phyloP scores from a whole-genome alignment of 257 asterid species.

The Ligustrum vulgare region DNA sequence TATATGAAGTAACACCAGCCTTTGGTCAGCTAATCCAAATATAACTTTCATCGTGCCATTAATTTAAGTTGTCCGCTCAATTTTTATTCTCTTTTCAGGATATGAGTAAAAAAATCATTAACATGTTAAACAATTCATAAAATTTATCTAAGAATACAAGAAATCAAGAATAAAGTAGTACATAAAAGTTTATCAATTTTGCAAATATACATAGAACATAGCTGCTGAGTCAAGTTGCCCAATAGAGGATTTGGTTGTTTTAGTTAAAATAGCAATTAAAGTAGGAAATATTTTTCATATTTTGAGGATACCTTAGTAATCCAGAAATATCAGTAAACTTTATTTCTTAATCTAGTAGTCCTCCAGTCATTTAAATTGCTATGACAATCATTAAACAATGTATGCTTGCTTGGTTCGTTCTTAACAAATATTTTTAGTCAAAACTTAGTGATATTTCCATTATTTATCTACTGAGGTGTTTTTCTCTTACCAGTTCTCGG shows the following conservation, averaged over 20 bases:
- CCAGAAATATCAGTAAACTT: not conserved
- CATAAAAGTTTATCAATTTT: conserved; percentile 10
- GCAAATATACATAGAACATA: not conserved
- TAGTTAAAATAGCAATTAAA: not conserved
- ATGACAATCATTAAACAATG: not conserved
- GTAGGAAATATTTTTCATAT: not conserved
- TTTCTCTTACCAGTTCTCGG: conserved; percentile 68
- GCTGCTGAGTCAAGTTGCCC: conserved; percentile 17
- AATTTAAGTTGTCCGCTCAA: not conserved
- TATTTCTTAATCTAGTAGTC: not conserved
- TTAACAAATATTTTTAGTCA: not conserved
- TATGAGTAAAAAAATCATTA: not conserved
- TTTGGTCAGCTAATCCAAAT: conserved; percentile 1
- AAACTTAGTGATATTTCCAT: conserved; percentile 4
- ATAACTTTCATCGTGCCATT: not conserved
- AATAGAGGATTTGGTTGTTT: conserved; percentile 7
- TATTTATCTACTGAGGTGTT: conserved; percentile 1
- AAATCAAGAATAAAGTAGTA: conserved; percentile 14
- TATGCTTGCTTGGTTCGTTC: conserved; percentile 6
- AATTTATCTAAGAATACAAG: not conserved
- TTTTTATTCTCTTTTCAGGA: not conserved
- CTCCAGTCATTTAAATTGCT: not conserved
- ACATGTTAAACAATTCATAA: not conserved
- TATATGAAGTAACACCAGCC: not conserved
- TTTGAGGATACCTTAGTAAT: not conserved